Base-by-base conservation (phyloP, 2,329 filamentous ascomycete species). In the Colletotrichum truncatum region DNA sequence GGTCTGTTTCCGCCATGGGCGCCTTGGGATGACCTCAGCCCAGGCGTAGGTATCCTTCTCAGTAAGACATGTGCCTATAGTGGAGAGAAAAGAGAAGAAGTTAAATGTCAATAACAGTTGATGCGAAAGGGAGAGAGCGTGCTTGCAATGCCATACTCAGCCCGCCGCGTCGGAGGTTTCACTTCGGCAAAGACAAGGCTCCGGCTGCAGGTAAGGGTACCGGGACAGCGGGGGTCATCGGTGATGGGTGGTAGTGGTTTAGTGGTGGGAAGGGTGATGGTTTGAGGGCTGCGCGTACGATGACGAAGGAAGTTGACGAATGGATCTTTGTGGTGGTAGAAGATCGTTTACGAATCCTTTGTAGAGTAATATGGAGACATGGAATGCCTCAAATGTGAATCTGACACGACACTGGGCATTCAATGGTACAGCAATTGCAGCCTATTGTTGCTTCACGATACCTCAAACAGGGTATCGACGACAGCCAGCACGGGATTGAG, bases 161-260 rank as follows among this genome's bases (percentile, higher is more conserved):
- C 18, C 57, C 58, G 51, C 43, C 21, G 18, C 57, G 21, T 66
- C 63, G 63, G 63, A 66, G 63, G 63, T 62, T 66, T 66, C 63
- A 66, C 41, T 56, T 63, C 63, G 63, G 63, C 43, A 66, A 49
- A 62, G 57, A 49, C 36, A 65, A 62, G 49, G 57, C 57, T 62
- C 49, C 57, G 49, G 57, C 41, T 62, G 63, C 63, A 56, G 57
- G 55, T 46, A 45, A n/a, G 41, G 49, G 43, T 66, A 58, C 57
- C 63, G 57, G 63, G 58, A 39, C 57, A 43, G 63, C 43, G 36
- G 62, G 54, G 48, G 43, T 43, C 58, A 21, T 21, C 51, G 57
- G 32, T 49, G 43, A 34, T 64, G 48, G 39, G 46, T 53, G 48
- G 25, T 57, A 34, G 16, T 32, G 48, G 45, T 21, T 11, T 62